These are phyloP conservation scores for Conringia planisiliqua DNA, from an alignment of 345 rosid species.

Conservation along the genomic window DNA sequence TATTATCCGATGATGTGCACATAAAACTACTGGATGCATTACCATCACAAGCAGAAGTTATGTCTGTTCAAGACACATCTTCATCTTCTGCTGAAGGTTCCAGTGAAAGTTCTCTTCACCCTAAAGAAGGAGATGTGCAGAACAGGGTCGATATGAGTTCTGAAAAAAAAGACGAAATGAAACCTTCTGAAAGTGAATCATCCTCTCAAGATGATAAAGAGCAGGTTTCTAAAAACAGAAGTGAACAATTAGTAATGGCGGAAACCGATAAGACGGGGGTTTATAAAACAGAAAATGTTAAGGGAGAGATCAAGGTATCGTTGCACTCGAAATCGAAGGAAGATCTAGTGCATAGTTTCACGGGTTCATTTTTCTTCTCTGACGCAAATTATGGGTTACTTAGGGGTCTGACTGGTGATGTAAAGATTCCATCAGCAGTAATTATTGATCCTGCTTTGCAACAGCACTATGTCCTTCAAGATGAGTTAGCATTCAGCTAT, in stretches of 20 bases:
- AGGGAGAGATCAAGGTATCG: slow-evolving; percentile 32
- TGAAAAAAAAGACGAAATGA: slow-evolving; percentile 28
- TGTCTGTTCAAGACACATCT: slow-evolving; percentile 37
- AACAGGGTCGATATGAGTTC: slow-evolving; percentile 27
- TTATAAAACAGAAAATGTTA: slow-evolving; percentile 22
- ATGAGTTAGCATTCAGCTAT: slow-evolving; percentile 42
- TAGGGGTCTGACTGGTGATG: slow-evolving; percentile 61
- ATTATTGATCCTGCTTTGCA: slow-evolving; percentile 63
- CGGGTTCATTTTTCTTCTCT: slow-evolving; percentile 66
- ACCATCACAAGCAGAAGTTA: slow-evolving; percentile 41
- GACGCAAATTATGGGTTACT: slow-evolving; percentile 72
- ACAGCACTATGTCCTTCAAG: slow-evolving; percentile 61
- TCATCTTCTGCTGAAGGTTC: slow-evolving; percentile 36
- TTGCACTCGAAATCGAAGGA: slow-evolving; percentile 36
- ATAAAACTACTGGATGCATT: slow-evolving; percentile 42
- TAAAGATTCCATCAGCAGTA: slow-evolving; percentile 69
- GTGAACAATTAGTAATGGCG: slow-evolving; percentile 26
- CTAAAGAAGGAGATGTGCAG: slow-evolving; percentile 30
- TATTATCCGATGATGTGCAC: slow-evolving; percentile 69
- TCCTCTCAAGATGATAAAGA: slow-evolving; percentile 36
- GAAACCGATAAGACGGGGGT: slow-evolving; percentile 36
- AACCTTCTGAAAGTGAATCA: slow-evolving; percentile 32
- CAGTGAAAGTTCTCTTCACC: slow-evolving; percentile 26
- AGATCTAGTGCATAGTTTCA: slow-evolving; percentile 42
- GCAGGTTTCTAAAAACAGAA: slow-evolving; percentile 25